Conservation (phyloP, 2,329 filamentous ascomycete genomes). For the Colletotrichum godetiae region DNA sequence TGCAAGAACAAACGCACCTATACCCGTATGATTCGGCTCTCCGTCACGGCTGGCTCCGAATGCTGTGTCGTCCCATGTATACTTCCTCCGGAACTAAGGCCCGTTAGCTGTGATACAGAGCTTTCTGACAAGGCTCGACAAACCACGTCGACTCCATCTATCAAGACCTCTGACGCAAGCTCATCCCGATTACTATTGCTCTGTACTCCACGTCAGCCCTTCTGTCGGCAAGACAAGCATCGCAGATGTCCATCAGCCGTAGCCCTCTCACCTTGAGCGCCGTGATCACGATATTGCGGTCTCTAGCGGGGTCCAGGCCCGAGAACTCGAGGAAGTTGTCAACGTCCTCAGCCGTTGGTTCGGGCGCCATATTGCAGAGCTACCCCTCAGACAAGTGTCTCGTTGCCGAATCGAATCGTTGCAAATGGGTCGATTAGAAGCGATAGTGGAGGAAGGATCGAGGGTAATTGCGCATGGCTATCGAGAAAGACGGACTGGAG, state of each 20-base stretch:
- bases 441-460: not conserved
- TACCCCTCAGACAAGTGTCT: not conserved
- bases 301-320: constrained; percentile 47
- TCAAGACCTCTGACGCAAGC: constrained; percentile 45
- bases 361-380: constrained; percentile 42
- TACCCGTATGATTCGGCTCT: constrained; percentile 52
- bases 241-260: not conserved
- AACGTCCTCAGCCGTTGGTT: constrained; percentile 51
- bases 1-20: constrained; percentile 51
- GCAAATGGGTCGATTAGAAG: constrained; percentile 1
- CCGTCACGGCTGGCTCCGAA: constrained; percentile 67
- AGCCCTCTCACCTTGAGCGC: constrained; percentile 52
- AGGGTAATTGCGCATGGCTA: constrained; percentile 6
- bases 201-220: constrained; percentile 39
- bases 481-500: not conserved
- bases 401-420: constrained; percentile 1
- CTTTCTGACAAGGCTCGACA: constrained; percentile 37
- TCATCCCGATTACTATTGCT: constrained; percentile 59
- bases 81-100: constrained; percentile 58
- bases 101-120: constrained; percentile 12
- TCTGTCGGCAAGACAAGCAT: not conserved
- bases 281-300: constrained; percentile 52
- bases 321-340: constrained; percentile 55
- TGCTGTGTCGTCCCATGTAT: constrained; percentile 66
- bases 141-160: constrained; percentile 65